These are phyloP conservation scores for Cicer chorassanicum DNA, from an alignment of 306 rosid species.

Conservation along the genomic window DNA sequence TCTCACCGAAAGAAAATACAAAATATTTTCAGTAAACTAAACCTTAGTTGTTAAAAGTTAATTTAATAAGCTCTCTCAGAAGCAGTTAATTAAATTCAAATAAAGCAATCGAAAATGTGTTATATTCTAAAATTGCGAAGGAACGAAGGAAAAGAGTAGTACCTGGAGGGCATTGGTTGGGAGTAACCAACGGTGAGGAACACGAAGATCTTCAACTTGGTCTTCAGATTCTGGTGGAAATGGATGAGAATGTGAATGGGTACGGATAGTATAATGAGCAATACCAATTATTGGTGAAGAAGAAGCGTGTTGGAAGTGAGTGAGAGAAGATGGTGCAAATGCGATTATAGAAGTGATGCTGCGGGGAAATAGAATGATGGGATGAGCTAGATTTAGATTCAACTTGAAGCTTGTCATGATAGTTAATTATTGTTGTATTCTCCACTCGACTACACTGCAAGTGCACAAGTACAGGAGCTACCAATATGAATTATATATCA, in stretches of 20 bases:
- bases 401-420: slow-evolving; percentile 44
- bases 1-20: no score
- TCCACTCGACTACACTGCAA: neutral
- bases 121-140: neutral
- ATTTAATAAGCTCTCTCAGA: no score
- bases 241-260: slow-evolving; percentile 34
- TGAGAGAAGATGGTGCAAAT: slow-evolving; percentile 24
- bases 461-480: neutral
- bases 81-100: no score
- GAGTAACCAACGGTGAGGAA: slow-evolving; percentile 72
- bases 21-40: no score
- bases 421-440: neutral
- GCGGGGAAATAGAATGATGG: slow-evolving; percentile 19
- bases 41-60: no score
- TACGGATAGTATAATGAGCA: neutral
- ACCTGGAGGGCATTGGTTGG: slow-evolving; percentile 81
- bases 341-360: slow-evolving; percentile 20
- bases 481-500: slow-evolving; percentile 42
- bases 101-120: no score
- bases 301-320: slow-evolving; percentile 31
- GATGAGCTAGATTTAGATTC: slow-evolving; percentile 31
- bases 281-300: neutral
- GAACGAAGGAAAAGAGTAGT: neutral
- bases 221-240: slow-evolving; percentile 46
- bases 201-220: slow-evolving; percentile 68